Evolutionary conservation across 2,329 filamentous ascomycete species (phyloP), one percentile per base, ranked within the genome.

Genomic region (Pseudophaeomoniella oleicola): DNA sequence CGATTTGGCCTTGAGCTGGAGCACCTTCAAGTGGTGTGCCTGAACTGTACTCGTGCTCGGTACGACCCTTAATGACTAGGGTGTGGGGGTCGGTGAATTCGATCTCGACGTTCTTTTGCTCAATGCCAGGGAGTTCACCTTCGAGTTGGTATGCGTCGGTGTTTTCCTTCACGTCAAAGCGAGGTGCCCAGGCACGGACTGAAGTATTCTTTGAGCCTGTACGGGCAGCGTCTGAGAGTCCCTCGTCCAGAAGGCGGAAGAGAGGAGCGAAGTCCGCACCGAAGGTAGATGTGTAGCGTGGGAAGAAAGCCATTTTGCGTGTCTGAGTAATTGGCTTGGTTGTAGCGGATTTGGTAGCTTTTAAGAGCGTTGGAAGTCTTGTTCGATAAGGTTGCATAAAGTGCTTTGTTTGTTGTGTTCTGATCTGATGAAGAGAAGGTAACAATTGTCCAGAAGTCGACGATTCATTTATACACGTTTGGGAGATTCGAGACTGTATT

Each of bases 41-140:
- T 16, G 45, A 44, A 35, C 54, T 44, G 43, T 52, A 55, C 35
- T 52, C 53, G 35, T 54, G 55, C 45, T 64, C 61, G 17, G 50
- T 52, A 31, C 51, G 54, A 19, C 65, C 64, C 44, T 60, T 61
- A 40, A 69, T 55, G 36, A 59, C 53, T 16, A 69, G 50, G 5
- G 63, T 68, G 30, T 63, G 57, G 6, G 58, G 49, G 40, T 68
- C 64, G 36, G 57, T 50, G 47, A 67, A 67, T 39, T 66, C 62
- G 35, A 69, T 61, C 37, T 60, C 53, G 35, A 68, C 48, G 37
- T 64, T 54, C 41, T 63, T 57, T 46, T 65, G 59, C 16, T 53
- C 51, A 38, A 67, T 51, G 11, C 65, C 65, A 2, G 65, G 63
- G 1, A 68, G 49, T 37, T 69, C 65, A 14, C 64, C 64, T 35